Conservation (phyloP, 805 yeast species). For the Monosporozyma aquatica region DNA sequence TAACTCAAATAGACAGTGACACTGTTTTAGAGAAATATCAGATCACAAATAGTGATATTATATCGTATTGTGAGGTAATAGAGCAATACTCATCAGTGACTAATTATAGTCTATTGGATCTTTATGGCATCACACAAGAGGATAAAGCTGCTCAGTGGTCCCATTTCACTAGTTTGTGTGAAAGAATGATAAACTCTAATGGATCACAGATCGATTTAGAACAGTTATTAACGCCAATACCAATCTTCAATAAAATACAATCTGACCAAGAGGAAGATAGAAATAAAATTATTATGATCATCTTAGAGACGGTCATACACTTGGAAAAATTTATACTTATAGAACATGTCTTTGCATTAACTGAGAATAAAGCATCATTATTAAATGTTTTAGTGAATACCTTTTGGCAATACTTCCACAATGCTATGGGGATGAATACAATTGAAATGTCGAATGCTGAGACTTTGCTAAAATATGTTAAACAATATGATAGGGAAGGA, state of each 20-base stretch:
- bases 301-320: conserved; percentile 25
- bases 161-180: conserved; percentile 17
- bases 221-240: not conserved
- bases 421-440: conserved; percentile 33
- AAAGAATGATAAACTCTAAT: conserved; percentile 1
- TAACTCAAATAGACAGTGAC: conserved; percentile 10
- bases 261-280: conserved; percentile 7
- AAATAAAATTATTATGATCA: conserved; percentile 4
- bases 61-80: conserved; percentile 13
- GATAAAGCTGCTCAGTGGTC: conserved; percentile 18
- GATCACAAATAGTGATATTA: conserved; percentile 9
- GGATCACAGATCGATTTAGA: not conserved
- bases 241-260: conserved; percentile 8
- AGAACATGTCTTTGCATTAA: not conserved
- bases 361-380: not conserved
- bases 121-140: conserved; percentile 16
- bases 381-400: conserved; percentile 15
- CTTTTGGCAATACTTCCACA: conserved; percentile 37
- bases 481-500: not conserved
- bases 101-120: conserved; percentile 14
- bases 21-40: conserved; percentile 3
- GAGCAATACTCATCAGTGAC: conserved; percentile 5
- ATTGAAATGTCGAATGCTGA: conserved; percentile 34
- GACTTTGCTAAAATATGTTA: conserved; percentile 2
- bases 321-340: conserved; percentile 16